Evolutionary conservation across 176 grass and related monocot genomes (phyloP).

Genomic region (Olyra latifolia): DNA sequence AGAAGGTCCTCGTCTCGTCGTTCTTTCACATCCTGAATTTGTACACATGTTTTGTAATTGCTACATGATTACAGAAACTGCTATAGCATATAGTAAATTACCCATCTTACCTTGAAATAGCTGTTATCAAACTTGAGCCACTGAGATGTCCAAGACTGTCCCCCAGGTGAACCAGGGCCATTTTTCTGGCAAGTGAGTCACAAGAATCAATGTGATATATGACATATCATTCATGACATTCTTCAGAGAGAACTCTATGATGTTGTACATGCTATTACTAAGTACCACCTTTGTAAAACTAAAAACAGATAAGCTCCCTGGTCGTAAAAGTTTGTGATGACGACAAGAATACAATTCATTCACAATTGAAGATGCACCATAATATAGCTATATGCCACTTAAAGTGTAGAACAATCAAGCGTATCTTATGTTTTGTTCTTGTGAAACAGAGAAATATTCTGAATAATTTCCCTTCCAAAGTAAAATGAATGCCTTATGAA

Average conservation of each 20-base stretch:
- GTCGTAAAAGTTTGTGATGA: not conserved
- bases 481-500: conserved; percentile 13
- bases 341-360: not conserved
- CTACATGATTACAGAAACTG: not conserved
- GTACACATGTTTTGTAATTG: not conserved
- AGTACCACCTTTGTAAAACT: not conserved
- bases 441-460: not conserved
- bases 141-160: conserved; percentile 90
- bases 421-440: not conserved
- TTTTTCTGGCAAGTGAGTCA: conserved; percentile 57
- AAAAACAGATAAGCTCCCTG: not conserved
- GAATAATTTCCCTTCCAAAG: not conserved
- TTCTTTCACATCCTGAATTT: conserved; percentile 67
- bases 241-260: not conserved
- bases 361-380: not conserved
- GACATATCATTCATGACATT: not conserved
- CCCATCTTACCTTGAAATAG: conserved; percentile 73
- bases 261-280: conserved; percentile 1
- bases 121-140: conserved; percentile 98
- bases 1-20: conserved; percentile 70
- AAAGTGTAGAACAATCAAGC: not conserved
- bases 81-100: conserved; percentile 8
- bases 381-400: not conserved
- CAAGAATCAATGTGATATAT: conserved; percentile 2
- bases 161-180: conserved; percentile 90